Percentiles rank a stretch among this genome's conserved stretches.
These are phyloP conservation scores for Aspergillus melleus DNA, from an alignment of 2,329 filamentous ascomycete species.

Conservation along the genomic window DNA sequence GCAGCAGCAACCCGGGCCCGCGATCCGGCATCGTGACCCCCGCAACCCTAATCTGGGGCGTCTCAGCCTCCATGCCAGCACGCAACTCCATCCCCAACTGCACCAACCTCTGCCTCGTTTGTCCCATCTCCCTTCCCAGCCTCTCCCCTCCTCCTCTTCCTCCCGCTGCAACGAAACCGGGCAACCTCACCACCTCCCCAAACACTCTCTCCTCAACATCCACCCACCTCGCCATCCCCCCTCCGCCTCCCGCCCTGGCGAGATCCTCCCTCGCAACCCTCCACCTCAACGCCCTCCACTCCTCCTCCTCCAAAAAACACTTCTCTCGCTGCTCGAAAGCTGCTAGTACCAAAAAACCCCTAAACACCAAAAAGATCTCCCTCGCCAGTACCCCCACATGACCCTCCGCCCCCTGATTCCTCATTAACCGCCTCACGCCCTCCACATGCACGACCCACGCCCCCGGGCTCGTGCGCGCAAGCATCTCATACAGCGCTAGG, in stretches of 20 bases:
- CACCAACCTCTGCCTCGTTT: background rate
- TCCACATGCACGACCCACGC: constrained; percentile 41
- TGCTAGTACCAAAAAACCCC: constrained; percentile 38
- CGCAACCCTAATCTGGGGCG: background rate
- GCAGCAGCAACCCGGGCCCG: constrained; percentile 24
- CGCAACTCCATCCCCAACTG: constrained; percentile 1
- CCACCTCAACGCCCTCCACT: constrained; percentile 33
- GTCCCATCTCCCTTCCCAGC: background rate
- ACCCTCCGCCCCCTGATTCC: constrained; percentile 30
- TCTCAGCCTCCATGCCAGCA: background rate
- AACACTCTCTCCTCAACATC: constrained; percentile 23
- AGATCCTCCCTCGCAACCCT: constrained; percentile 26
- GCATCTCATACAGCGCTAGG: constrained; percentile 43
- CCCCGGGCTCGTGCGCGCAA: constrained; percentile 35
- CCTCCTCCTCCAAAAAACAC: constrained; percentile 37
- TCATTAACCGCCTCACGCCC: constrained; percentile 38
- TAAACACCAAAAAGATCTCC: constrained; percentile 38
- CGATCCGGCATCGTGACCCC: background rate
- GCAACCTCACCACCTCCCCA: constrained; percentile 29
- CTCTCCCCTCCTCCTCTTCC: background rate
- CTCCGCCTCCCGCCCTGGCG: constrained; percentile 21
- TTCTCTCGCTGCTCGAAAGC: constrained; percentile 33
- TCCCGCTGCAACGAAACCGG: constrained; percentile 21
- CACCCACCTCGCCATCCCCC: constrained; percentile 24
- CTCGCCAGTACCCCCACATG: constrained; percentile 33